Conservation (phyloP, 805 yeast species). For the Starmerella apis region DNA sequence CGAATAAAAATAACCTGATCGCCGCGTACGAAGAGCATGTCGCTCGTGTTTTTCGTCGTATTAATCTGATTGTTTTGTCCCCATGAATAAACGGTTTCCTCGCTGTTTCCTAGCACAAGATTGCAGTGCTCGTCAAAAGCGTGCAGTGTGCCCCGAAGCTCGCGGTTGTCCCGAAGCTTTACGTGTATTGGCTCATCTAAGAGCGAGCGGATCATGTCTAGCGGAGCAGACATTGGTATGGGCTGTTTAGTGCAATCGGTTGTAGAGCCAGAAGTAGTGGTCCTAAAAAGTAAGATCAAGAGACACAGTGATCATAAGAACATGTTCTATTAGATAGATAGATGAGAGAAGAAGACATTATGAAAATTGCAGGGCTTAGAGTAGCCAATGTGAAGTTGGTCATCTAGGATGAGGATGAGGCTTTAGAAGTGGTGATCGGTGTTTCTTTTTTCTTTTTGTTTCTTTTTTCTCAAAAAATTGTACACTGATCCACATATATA, state of each 20-base stretch:
- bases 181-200: slow-evolving; percentile 80
- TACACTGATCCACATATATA: too few relatives aligned
- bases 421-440: too few relatives aligned
- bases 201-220: slow-evolving; percentile 75
- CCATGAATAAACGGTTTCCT: slow-evolving; percentile 61
- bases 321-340: too few relatives aligned
- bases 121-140: slow-evolving; percentile 96
- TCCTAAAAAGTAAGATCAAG: background rate
- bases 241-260: too few relatives aligned
- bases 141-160: slow-evolving; percentile 78
- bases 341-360: too few relatives aligned
- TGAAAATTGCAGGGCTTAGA: too few relatives aligned
- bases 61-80: slow-evolving; percentile 40
- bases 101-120: slow-evolving; percentile 85
- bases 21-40: slow-evolving; percentile 95
- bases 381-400: too few relatives aligned
- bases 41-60: slow-evolving; percentile 49
- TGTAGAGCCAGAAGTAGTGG: too few relatives aligned
- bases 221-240: slow-evolving; percentile 51
- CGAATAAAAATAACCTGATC: slow-evolving; percentile 78
- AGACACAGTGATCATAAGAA: too few relatives aligned
- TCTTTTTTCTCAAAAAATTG: too few relatives aligned
- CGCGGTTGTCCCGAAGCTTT: slow-evolving; percentile 89
- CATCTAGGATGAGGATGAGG: too few relatives aligned
- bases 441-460: too few relatives aligned